Evolutionary conservation across 2,329 filamentous ascomycete species (phyloP).

Genomic region (Paecilomyces fulvus): DNA sequence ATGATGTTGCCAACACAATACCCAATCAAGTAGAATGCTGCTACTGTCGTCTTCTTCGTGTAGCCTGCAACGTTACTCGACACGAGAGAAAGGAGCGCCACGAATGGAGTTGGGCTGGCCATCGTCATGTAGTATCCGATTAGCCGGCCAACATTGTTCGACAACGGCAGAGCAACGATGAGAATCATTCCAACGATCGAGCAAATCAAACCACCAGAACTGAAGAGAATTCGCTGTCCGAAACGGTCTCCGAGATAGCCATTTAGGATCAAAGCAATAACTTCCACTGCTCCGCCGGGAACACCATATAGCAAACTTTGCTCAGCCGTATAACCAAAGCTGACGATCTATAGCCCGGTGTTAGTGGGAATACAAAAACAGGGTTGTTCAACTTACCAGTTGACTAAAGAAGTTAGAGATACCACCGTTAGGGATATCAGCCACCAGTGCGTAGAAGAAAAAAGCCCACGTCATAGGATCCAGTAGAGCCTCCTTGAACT

Average conservation of each 20-base stretch:
- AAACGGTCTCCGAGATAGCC: slow-evolving; percentile 50
- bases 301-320: slow-evolving; percentile 57
- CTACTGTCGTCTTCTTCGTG: slow-evolving; percentile 47
- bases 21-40: slow-evolving; percentile 39
- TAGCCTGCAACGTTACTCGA: slow-evolving; percentile 51
- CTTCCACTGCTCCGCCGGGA: slow-evolving; percentile 57
- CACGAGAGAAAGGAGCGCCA: slow-evolving; percentile 55
- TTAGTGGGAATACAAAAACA: slow-evolving; percentile 7
- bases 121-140: slow-evolving; percentile 60
- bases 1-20: slow-evolving; percentile 50
- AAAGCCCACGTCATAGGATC: slow-evolving; percentile 56
- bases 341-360: slow-evolving; percentile 36
- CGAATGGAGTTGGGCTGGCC: slow-evolving; percentile 53
- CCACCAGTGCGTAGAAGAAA: slow-evolving; percentile 48
- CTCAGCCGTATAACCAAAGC: slow-evolving; percentile 57
- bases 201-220: slow-evolving; percentile 43
- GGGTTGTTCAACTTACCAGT: slow-evolving; percentile 26
- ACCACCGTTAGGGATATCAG: slow-evolving; percentile 52
- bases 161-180: slow-evolving; percentile 53
- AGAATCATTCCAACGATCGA: slow-evolving; percentile 55
- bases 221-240: slow-evolving; percentile 50
- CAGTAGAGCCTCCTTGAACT: slow-evolving; percentile 51
- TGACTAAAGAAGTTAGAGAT: slow-evolving; percentile 55
- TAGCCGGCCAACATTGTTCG: slow-evolving; percentile 51
- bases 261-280: slow-evolving; percentile 48